A percentile compares a stretch with the other conserved stretches of the same genome.
These are phyloP conservation scores for Colletotrichum theobromicola DNA, from an alignment of 2,329 filamentous ascomycete genomes.

Conservation along the genomic window DNA sequence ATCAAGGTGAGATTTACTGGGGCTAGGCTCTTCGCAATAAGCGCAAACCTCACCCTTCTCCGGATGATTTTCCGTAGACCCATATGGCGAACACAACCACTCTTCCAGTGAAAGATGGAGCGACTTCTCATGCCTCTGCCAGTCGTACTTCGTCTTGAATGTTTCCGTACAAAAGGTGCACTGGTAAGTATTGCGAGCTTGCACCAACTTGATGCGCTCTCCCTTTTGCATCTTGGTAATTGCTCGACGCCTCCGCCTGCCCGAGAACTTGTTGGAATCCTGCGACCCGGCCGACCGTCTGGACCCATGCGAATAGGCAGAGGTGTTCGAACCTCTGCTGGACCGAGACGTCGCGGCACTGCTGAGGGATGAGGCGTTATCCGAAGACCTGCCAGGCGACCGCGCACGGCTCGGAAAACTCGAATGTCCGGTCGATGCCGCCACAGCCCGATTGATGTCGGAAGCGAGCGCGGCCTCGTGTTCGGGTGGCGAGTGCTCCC, in stretches of 20 bases:
- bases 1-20: conserved; percentile 37
- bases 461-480: conserved; percentile 26
- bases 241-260: not conserved
- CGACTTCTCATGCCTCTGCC: conserved; percentile 56
- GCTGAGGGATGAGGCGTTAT: conserved; percentile 8
- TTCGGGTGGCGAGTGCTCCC: conserved; percentile 26
- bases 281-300: conserved; percentile 19
- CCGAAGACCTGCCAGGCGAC: conserved; percentile 28
- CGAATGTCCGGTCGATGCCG: conserved; percentile 13
- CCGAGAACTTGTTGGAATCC: not conserved
- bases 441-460: conserved; percentile 24
- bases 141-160: conserved; percentile 50
- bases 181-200: conserved; percentile 32
- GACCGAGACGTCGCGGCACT: conserved; percentile 15
- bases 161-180: conserved; percentile 53
- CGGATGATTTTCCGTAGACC: conserved; percentile 42
- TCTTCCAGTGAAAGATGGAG: conserved; percentile 49
- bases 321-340: conserved; percentile 22
- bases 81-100: conserved; percentile 48
- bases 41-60: conserved; percentile 45
- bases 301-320: conserved; percentile 36
- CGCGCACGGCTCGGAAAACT: conserved; percentile 7
- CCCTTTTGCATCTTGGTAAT: not conserved
- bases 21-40: conserved; percentile 39
- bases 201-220: not conserved